These are phyloP conservation scores for Thecaphora thlaspeos DNA, from an alignment of 1,284 basidiomycete genomes.

Conservation along the genomic window DNA sequence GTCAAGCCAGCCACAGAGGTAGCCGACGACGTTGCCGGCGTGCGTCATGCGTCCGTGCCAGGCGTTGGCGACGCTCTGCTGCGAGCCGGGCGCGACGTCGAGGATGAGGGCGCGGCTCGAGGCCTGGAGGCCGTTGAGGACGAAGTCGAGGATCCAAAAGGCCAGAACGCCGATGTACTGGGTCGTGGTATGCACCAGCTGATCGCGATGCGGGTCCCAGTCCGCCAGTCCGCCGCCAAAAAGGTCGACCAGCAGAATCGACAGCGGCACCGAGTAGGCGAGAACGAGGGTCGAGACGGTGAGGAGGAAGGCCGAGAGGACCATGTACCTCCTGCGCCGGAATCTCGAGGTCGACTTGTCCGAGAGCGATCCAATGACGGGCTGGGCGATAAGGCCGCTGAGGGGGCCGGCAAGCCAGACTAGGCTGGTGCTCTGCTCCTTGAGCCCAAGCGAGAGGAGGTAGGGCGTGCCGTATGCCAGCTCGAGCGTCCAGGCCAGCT, in stretches of 20 bases:
- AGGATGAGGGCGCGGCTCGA: constrained; percentile 86
- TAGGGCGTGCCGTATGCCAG: constrained; percentile 84
- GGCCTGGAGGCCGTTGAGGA: constrained; percentile 85
- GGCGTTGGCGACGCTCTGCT: constrained; percentile 89
- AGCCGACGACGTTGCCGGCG: constrained; percentile 49
- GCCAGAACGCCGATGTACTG: constrained; percentile 74
- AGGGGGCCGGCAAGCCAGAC: constrained; percentile 96
- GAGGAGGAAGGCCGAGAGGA: constrained; percentile 72
- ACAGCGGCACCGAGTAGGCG: constrained; percentile 78
- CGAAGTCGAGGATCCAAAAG: constrained; percentile 92
- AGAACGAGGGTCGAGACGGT: constrained; percentile 75
- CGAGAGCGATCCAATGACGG: constrained; percentile 88
- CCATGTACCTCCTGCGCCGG: constrained; percentile 79
- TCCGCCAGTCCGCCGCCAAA: constrained; percentile 76
- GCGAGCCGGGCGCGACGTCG: constrained; percentile 80
- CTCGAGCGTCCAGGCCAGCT: constrained; percentile 88
- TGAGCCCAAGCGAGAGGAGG: constrained; percentile 80
- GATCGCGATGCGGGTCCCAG: constrained; percentile 75
- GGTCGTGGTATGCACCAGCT: constrained; percentile 23
- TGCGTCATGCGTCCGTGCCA: constrained; percentile 77
- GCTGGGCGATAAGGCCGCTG: constrained; percentile 88
- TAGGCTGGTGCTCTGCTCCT: constrained; percentile 83
- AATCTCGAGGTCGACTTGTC: constrained; percentile 86
- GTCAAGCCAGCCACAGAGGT: constrained; percentile 73
- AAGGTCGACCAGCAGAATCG: constrained; percentile 74